Base-by-base conservation (phyloP, 75 land plant genomes). In the Picea sitchensis region DNA sequence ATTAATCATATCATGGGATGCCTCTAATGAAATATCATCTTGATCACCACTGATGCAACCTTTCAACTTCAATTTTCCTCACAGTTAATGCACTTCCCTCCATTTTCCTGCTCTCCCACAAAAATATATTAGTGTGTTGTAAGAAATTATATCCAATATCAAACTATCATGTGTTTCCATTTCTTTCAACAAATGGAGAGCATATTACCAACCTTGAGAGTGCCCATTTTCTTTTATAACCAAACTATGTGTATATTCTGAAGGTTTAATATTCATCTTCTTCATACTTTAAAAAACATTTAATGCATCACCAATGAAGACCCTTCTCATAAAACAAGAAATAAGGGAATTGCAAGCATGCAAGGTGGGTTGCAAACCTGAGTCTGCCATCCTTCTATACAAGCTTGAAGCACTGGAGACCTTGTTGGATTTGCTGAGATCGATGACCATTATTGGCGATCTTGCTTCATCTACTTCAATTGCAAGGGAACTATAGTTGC, bases 261-360 rank as follows among this genome's bases (percentile, higher is more conserved):
- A 83, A 47, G 85, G 65, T 31, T 34, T 34, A 1, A 83, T 56
- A 26, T 76, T 80, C 32, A 75, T 85, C 30, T 58, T 69, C 77
- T 77, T 86, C 92, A 92, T 88, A 41, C 67, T 86, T 73, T 86
- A 84, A 82, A 86, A 88, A 18, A 86, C 69, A 18, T 54, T 77
- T 60, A 90, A 75, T 1, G 88, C 94, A 82, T 82, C 75, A 44
- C 76, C 78, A 54, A 81, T 9, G 20, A 32, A 78, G 23, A 79
- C 80, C 80, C 83, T 86, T 71, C 92, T 83, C 67, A 90, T 21
- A 23, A 92, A 85, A 63, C 88, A 84, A n/a, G 94, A 74, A 2
- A 92, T 75, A 78, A 92, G 84, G 17, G 94, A 88, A 75, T 92
- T 92, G 47, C 79, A 86, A 36, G 94, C 90, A 85, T 90, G 91